Evolutionary conservation across 1,139 yeast species (phyloP), one percentile per base, ranked within the genome.

Genomic region (Yamadazyma triangularis): DNA sequence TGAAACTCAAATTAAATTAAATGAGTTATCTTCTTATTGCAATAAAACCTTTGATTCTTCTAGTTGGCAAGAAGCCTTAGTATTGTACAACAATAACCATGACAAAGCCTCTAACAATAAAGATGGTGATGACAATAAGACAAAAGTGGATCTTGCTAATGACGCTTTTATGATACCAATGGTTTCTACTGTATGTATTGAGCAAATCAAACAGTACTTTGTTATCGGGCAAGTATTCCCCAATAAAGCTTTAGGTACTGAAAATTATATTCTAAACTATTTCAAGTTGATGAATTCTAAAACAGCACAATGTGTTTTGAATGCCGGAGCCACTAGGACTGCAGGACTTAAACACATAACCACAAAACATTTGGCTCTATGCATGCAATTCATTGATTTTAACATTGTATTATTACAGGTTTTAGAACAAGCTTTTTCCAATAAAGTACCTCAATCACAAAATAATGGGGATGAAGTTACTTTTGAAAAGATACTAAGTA

Each of bases 261-360:
- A 69, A 26, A 53, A 58, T 12, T 69, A 72, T 40, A 39, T 79
- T 18, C 47, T 74, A 25, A 82, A 73, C 30, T 63, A 75, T 31
- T 54, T 80, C 34, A 67, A 73, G 37, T 52, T 71, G 13, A 59
- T 75, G 51, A 80, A 81, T 44, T 58, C 76, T 8, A 73, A 77
- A 36, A 61, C 77, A 4, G 70, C 74, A 4, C 78, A 77, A 42
- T 73, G 86, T 4, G 80, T 84, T 27, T 59, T 84, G 25, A 83
- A 81, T 27, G 89, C 91, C 1, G 87, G 86, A 22, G 93, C 93
- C 0, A 81, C 86, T 1, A 60, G 78, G 39, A 75, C 87, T 0
- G 87, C 89, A 0, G 88, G 87, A 0, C 60, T 84, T 33, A 78
- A 75, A 43, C 88, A 82, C 46, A 83, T 84, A 29, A 79, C 87